Conservation (phyloP, 768 basidiomycete genomes). For the Hydnomerulius pinastri region DNA sequence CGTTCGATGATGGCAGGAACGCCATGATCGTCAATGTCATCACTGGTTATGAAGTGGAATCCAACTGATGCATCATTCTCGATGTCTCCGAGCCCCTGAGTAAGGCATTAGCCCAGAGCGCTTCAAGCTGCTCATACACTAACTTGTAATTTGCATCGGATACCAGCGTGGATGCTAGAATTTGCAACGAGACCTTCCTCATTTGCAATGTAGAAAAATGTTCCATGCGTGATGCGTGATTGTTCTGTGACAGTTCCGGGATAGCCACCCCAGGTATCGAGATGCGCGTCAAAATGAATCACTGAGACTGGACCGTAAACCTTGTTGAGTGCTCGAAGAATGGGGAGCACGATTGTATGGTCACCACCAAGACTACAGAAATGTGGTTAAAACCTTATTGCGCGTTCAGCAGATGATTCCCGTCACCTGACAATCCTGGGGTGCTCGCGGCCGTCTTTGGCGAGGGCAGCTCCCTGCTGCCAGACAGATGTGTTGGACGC, state of each 20-base stretch:
- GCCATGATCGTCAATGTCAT: constrained; percentile 84
- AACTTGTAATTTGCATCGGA: constrained; percentile 72
- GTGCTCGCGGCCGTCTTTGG: constrained; percentile 62
- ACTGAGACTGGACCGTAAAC: constrained; percentile 82
- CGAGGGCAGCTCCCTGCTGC: constrained; percentile 35
- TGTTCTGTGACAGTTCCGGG: constrained; percentile 50
- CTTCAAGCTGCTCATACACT: constrained; percentile 14
- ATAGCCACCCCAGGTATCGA: constrained; percentile 58
- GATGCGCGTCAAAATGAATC: constrained; percentile 81
- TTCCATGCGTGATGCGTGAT: constrained; percentile 79
- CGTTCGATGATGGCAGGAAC: constrained; percentile 65
- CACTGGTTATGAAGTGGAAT: constrained; percentile 76
- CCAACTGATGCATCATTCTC: constrained; percentile 72
- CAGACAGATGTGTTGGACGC: constrained; percentile 24
- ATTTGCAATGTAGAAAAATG: constrained; percentile 80
- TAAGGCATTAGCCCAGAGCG: neutral
- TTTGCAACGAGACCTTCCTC: constrained; percentile 77
- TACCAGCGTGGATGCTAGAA: constrained; percentile 80
- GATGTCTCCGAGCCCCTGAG: constrained; percentile 35
- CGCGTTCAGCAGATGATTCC: neutral
- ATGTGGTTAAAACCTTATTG: neutral
- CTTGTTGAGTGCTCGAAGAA: constrained; percentile 75
- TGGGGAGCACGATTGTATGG: constrained; percentile 86
- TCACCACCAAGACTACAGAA: constrained; percentile 67
- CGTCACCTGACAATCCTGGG: constrained; percentile 70